These are phyloP conservation scores for Stylonectria norvegica DNA, from an alignment of 2,329 filamentous ascomycete genomes.

Conservation along the genomic window DNA sequence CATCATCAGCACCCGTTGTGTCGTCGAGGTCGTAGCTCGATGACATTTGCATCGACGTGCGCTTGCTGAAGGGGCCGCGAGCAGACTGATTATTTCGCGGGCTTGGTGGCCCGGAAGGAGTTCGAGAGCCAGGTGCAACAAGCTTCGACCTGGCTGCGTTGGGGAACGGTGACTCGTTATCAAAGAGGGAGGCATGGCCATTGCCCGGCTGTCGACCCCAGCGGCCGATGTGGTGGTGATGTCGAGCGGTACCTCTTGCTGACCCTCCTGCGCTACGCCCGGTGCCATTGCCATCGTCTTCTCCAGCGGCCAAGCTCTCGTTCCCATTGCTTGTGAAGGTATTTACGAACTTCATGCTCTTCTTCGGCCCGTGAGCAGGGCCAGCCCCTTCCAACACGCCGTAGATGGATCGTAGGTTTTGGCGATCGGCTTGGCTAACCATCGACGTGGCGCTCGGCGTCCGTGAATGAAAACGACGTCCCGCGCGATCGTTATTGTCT, in stretches of 20 bases:
- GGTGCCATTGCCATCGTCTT: conserved; percentile 64
- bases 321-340: conserved; percentile 62
- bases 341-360: conserved; percentile 95
- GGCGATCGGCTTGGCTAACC: conserved; percentile 62
- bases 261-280: conserved; percentile 60
- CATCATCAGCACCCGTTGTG: conserved; percentile 74
- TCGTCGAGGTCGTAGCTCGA: conserved; percentile 77
- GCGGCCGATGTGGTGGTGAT: conserved; percentile 71
- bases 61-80: conserved; percentile 40
- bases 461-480: conserved; percentile 82
- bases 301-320: conserved; percentile 52
- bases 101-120: conserved; percentile 67
- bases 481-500: conserved; percentile 54
- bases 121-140: conserved; percentile 52
- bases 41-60: conserved; percentile 57
- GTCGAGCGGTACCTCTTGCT: conserved; percentile 63
- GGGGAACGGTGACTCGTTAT: conserved; percentile 75
- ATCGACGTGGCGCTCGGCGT: conserved; percentile 92
- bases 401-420: conserved; percentile 62
- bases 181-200: conserved; percentile 67
- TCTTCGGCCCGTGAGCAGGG: conserved; percentile 55
- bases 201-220: conserved; percentile 69
- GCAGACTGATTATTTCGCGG: conserved; percentile 53
- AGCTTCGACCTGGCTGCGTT: conserved; percentile 63
- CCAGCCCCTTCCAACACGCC: conserved; percentile 59